Base-by-base conservation (phyloP, 2,329 filamentous ascomycete species). In the Claviceps digitariae region DNA sequence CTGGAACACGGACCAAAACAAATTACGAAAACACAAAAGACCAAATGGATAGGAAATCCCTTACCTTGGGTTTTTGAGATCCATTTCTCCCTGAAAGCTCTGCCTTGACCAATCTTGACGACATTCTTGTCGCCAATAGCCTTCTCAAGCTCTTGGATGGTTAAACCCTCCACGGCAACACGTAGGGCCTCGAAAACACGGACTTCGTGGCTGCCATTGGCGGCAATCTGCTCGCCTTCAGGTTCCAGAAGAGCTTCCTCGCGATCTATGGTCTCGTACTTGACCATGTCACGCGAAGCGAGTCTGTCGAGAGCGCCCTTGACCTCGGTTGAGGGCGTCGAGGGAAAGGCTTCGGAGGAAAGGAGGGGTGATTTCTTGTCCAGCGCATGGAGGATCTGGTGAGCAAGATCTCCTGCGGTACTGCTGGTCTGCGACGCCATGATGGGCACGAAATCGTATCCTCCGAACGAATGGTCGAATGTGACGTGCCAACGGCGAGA, bases 281-380 rank as follows among this genome's bases (percentile, higher is more conserved):
- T 75, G 58, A 97, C 76, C 89, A 96, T 96, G 50, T 83, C 84
- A 61, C 91, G 81, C 55, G 88, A 93, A 31, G 77, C 78, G 52
- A 98, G 79, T 60, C 90, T 82, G 72, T 97, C 93, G 58, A 97
- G 77, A 31, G 89, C 87, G 58, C 87, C 86, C 74, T 96, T 97
- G 65, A 96, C 73, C 55, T 81, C 78, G 56, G 78, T 74, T 63
- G 84, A 86, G 63, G 81, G 74, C 62, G 75, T 71, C 60, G 77
- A 67, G 60, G 86, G 82, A 72, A 90, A 90, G 63, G 77, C 76
- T 62, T 87, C 79, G 63, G 74, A 74, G 52, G 87, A 87, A 61
- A 84, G 72, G 59, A 90, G 72, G 47, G 84, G 77, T 60, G 83
- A 79, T 57, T 79, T 70, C 62, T 78, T 72, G 66, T 77, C 76